Base-by-base conservation (phyloP, 805 yeast species). In the Ogataea glucozyma region DNA sequence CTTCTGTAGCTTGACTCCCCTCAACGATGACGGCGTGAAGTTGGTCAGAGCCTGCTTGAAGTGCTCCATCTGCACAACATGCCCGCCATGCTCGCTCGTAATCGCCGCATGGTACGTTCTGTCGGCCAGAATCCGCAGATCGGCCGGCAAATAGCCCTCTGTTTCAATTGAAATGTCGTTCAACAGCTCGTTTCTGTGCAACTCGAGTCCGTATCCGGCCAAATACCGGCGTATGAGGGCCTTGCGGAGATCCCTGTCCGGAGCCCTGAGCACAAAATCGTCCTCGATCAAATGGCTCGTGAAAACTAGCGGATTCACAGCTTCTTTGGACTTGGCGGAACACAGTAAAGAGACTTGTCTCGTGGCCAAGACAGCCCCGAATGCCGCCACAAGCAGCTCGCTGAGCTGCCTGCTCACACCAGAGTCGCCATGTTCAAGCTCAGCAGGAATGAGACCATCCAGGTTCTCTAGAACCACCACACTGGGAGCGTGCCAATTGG, bases 121-220 rank as follows among this genome's bases (percentile, higher is more conserved):
- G 48, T 87, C 96, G 23, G 78, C 73, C 9, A 91, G 66, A 4
- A 78, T 76, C 64, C 81, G 78, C 45, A 91, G 60, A 61, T 91
- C 99, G 19, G 81, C 79, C 0, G 97, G 95, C 21, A 87, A 76
- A 60, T 83, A 91, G 0, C 98, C 98, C 54, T 91, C 98, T 0
- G 96, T 85, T 40, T 83, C 91, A 26, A 77, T 62, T 0, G 83
- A 73, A 22, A 83, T 63, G 49, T 81, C 83, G 19, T 73, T 64
- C 9, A 75, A 44, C 32, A 75, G 70, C 43, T 79, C 67, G 3
- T 59, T 65, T 4, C 55, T 64, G 24, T 75, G 71, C 19, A 74
- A 60, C 1, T 44, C 26, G 24, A 74, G 43, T 0, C 53, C 54
- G 17, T 64, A 44, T 3, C 47, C 41, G 9, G 33, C 16, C n/a